phyloP scores from a whole-genome alignment of 2,329 filamentous ascomycete species.

The Fusarium nematophilum region DNA sequence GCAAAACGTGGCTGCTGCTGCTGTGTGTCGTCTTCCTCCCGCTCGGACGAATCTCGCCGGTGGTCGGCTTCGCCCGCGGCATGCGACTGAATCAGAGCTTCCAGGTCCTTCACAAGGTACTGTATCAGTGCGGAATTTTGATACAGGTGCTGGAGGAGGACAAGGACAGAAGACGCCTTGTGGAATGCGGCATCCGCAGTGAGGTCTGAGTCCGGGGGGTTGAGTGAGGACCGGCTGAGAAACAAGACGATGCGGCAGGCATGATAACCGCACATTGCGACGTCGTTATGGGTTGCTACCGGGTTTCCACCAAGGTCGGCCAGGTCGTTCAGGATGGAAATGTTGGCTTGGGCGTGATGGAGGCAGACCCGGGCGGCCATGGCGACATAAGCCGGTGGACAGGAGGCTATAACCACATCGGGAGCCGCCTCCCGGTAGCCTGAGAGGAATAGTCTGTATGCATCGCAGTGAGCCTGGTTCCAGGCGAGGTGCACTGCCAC shows the following conservation, averaged over 20 bases:
- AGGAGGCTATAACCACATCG: neutral
- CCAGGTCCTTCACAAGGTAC: constrained; percentile 6
- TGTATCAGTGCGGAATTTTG: neutral
- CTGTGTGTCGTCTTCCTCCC: neutral
- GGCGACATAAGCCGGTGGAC: constrained; percentile 30
- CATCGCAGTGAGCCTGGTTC: constrained; percentile 54
- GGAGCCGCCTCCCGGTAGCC: constrained; percentile 53
- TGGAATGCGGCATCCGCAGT: neutral
- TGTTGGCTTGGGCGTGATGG: constrained; percentile 49
- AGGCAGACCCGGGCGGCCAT: constrained; percentile 47
- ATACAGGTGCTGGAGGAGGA: neutral
- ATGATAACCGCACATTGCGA: constrained; percentile 17
- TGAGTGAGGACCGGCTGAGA: constrained; percentile 1
- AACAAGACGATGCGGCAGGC: constrained; percentile 9
- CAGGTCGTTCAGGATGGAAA: constrained; percentile 45
- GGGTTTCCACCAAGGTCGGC: neutral
- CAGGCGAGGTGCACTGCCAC: constrained; percentile 25
- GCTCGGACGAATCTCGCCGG: constrained; percentile 2
- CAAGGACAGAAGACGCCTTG: neutral
- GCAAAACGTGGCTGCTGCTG: constrained; percentile 9
- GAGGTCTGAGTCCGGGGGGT: neutral
- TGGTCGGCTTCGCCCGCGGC: neutral
- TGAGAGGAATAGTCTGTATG: constrained; percentile 52
- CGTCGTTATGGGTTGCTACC: constrained; percentile 24
- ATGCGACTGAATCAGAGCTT: neutral